Base-by-base conservation (phyloP, 164 flowering plant genomes). In the Berberis thunbergii region DNA sequence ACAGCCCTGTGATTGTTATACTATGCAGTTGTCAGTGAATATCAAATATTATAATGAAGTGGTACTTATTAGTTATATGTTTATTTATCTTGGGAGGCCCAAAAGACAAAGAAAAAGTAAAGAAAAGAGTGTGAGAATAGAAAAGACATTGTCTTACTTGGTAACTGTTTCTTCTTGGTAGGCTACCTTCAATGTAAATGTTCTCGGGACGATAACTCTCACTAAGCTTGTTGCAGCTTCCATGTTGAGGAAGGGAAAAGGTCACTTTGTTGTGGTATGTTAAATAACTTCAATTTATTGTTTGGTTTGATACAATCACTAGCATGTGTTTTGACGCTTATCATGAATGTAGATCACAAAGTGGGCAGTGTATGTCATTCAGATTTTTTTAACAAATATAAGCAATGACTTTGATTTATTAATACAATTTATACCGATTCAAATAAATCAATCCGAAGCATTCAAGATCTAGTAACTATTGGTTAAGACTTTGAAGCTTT, bases 221-320 rank as follows among this genome's bases (percentile, higher is more conserved):
- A 93, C 97, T 10, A 81, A 78, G 67, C 78, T 86, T 46, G 70
- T 93, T 70, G 80, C 84, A 44, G 95, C 96, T 71, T 76, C 59
- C 67, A 93, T 93, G 97, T 77, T 93, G 80, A 83, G 56, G 75
- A 84, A 88, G 66, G 89, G 95, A 40, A 75, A 76, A 57, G 98
- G 98, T 61, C 97, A 93, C 66, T 88, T 93, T 81, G 89, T 93
- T 73, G 98, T 93, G 96, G 98, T 93, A 88, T 58, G 87, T 78
- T 52, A 13, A 57, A 40, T 12, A 41, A 46, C 38, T 56, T 55
- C 60, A 42, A 8, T 7, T 44, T 66, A 41, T 67, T 45, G 11
- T 59, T 39, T 43, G 49, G 6, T 42, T 5, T 42, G 10, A n/a
- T n/a, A 7, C 3, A 3, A 46, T 46, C 49, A 46, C 8, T 46